Evolutionary conservation across 2,329 filamentous ascomycete genomes (phyloP).

Genomic region (Metarhizium rileyi): DNA sequence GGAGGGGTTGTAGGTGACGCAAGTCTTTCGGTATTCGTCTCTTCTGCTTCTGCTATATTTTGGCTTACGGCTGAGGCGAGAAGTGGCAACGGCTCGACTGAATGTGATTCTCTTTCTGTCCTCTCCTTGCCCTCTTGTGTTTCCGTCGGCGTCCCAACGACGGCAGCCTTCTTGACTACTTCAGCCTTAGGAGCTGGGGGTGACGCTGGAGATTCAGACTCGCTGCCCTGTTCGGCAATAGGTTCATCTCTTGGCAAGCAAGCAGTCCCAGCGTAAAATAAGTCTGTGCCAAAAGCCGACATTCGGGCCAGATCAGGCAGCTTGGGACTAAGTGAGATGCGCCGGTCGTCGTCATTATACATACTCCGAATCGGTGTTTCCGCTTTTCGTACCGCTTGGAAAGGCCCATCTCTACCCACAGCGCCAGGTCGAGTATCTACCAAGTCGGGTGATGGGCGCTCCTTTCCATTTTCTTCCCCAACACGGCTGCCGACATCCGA

Average conservation of each 20-base stretch:
- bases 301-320: slow-evolving; percentile 48
- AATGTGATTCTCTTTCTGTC: not conserved
- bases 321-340: slow-evolving; percentile 43
- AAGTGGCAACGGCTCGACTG: not conserved
- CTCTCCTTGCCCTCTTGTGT: not conserved
- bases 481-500: slow-evolving; percentile 69
- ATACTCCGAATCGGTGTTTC: not conserved
- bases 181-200: not conserved
- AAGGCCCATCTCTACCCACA: not conserved
- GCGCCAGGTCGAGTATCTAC: not conserved
- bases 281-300: slow-evolving; percentile 50
- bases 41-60: not conserved
- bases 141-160: no score
- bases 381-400: not conserved
- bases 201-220: not conserved
- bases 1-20: not conserved
- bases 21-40: not conserved
- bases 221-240: not conserved
- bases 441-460: not conserved
- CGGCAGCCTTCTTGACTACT: not conserved
- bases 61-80: not conserved
- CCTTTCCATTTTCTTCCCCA: slow-evolving; percentile 52
- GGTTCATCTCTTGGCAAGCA: not conserved
- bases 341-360: slow-evolving; percentile 8
- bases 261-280: slow-evolving; percentile 32